Base-by-base conservation (phyloP, 2,329 filamentous ascomycete genomes). In the Bipolaris bicolor region DNA sequence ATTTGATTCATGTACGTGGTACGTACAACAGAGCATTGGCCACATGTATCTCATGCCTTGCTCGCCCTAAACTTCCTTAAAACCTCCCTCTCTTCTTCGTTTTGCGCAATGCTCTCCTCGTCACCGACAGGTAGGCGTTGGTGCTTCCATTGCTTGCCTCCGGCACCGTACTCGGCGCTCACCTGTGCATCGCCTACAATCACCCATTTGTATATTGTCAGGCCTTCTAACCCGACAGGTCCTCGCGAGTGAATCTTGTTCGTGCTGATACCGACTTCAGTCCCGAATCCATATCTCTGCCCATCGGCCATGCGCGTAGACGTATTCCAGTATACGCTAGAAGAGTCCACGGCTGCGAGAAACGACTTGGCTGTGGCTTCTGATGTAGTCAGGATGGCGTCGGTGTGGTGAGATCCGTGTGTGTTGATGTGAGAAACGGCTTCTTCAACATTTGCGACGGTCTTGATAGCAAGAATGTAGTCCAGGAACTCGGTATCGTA, bases 201-300 rank as follows among this genome's bases (percentile, higher is more conserved):
- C 77, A 95, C 87, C 82, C 97, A 99, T 82, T 97, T 97, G 80
- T 99, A 97, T 61, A 98, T 98, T 74, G 92, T 97, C 75, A 99
- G 78, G 0, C 95, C 95, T 72, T 98, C 95, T 50, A 99, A 80
- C 1, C 95, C 95, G 5, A 99, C 95, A 0, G 95, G 95, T 0
- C 95, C 95, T 49, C 95, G 83, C 1, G 91, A 90, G 75, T 99
- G 95, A 63, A 99, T 97, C 82, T 98, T 99, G 82, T 97, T 99
- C 48, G 95, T 99, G 80, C 91, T 96, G 78, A 99, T 98, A 52
- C 95, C 95, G 22, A 99, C 95, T 79, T 99, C 95, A 0, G 95
- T 98, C 46, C 95, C 95, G 78, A 99, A 99, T 7, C 95, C 95
- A 75, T 96, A 98, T 40, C 95, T 85, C 90, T 96, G 97, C 7